These are phyloP conservation scores for Oxalis stricta DNA, from an alignment of 441 rosid species.

Conservation along the genomic window DNA sequence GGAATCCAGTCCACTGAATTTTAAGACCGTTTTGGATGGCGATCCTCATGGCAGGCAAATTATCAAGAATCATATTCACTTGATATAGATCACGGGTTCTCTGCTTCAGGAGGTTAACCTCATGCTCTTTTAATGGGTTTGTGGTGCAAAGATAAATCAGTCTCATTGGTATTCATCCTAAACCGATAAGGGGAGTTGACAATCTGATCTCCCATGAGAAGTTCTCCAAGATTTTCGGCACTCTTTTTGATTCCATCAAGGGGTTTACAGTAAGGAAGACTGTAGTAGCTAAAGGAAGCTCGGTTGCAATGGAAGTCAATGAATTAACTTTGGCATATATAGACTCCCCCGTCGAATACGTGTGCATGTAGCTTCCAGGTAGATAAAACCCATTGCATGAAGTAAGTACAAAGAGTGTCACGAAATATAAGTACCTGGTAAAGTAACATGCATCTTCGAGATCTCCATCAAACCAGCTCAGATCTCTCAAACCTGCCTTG, in stretches of 20 bases:
- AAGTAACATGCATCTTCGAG: conserved; percentile 26
- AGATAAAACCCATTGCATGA: conserved; percentile 69
- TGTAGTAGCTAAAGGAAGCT: conserved; percentile 75
- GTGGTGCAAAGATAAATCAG: conserved; percentile 72
- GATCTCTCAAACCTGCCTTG: conserved; percentile 5
- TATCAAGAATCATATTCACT: conserved; percentile 87
- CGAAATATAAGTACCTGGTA: conserved; percentile 28
- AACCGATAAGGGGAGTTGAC: conserved; percentile 85
- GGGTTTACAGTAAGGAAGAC: conserved; percentile 76
- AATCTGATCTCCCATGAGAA: conserved; percentile 95
- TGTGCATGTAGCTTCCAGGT: conserved; percentile 83
- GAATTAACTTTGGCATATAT: conserved; percentile 80
- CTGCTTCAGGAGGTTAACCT: conserved; percentile 85
- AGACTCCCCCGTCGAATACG: conserved; percentile 36
- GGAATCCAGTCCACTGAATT: conserved; percentile 94
- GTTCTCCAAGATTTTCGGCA: conserved; percentile 94
- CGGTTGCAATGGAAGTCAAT: conserved; percentile 80
- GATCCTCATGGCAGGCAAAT: conserved; percentile 77
- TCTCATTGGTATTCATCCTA: conserved; percentile 60
- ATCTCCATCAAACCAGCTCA: conserved; percentile 1
- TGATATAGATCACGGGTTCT: conserved; percentile 79
- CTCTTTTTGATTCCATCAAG: conserved; percentile 56
- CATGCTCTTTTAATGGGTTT: conserved; percentile 35
- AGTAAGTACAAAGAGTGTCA: conserved; percentile 23
- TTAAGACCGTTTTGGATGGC: conserved; percentile 58